These are phyloP conservation scores for Colletotrichum paranaense DNA, from an alignment of 2,329 filamentous ascomycete species.

Conservation along the genomic window DNA sequence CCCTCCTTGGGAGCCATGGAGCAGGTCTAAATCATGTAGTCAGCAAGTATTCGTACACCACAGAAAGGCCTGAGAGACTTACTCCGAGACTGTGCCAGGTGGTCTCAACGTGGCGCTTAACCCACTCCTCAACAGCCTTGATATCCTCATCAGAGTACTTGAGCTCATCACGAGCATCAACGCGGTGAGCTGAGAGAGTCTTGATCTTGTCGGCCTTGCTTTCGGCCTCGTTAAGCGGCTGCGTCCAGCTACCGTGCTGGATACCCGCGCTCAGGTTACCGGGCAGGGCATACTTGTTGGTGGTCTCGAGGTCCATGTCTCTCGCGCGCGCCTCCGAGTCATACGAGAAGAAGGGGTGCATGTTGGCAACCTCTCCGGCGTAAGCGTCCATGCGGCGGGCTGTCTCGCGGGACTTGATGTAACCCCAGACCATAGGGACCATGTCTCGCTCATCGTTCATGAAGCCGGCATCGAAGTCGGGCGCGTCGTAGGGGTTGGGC, in stretches of 20 bases:
- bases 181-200: conserved; percentile 72
- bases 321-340: conserved; percentile 76
- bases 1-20: conserved; percentile 82
- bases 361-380: conserved; percentile 75
- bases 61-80: conserved; percentile 39
- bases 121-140: conserved; percentile 75
- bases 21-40: conserved; percentile 62
- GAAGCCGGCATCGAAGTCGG: conserved; percentile 84
- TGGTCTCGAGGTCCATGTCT: conserved; percentile 81
- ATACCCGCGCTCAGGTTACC: conserved; percentile 79
- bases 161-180: conserved; percentile 70
- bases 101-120: conserved; percentile 79
- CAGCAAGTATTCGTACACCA: neutral
- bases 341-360: conserved; percentile 79
- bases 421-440: conserved; percentile 87
- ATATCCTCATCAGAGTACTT: conserved; percentile 74
- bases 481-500: conserved; percentile 78
- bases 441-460: conserved; percentile 90
- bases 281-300: conserved; percentile 79
- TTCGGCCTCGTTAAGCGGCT: conserved; percentile 65
- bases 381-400: conserved; percentile 83
- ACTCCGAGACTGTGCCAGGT: conserved; percentile 75
- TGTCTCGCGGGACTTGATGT: conserved; percentile 85
- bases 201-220: conserved; percentile 55
- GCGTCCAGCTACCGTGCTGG: conserved; percentile 78